Conservation (phyloP, 371 early-diverging fungal genomes). For the Mortierella sp. region DNA sequence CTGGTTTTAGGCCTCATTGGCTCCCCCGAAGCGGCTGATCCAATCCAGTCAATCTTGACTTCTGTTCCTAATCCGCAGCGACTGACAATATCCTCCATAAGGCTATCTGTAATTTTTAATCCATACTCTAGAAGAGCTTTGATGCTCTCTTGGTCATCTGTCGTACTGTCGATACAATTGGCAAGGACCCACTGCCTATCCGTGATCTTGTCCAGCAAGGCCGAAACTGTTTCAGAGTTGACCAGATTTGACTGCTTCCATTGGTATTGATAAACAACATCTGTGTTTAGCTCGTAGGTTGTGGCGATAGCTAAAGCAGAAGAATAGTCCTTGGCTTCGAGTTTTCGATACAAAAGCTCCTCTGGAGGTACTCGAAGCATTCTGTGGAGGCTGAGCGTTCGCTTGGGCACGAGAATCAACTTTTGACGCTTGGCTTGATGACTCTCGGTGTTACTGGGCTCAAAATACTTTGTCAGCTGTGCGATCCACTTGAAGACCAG, state of each 20-base stretch:
- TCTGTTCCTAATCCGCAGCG: conserved; percentile 42
- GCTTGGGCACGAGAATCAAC: conserved; percentile 52
- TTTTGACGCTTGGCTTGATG: conserved; percentile 39
- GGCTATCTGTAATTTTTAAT: conserved; percentile 59
- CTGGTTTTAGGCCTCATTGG: conserved; percentile 17
- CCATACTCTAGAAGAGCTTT: conserved; percentile 68
- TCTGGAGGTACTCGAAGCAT: conserved; percentile 57
- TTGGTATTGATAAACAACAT: conserved; percentile 73
- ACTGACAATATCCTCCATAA: conserved; percentile 61
- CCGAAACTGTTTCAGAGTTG: conserved; percentile 59
- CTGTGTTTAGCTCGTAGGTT: conserved; percentile 67
- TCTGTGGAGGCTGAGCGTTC: conserved; percentile 53
- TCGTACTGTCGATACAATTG: conserved; percentile 55
- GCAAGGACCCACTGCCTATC: conserved; percentile 77
- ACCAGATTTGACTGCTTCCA: conserved; percentile 62
- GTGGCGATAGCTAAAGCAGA: conserved; percentile 74
- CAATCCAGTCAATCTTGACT: conserved; percentile 38
- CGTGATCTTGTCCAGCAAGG: conserved; percentile 65
- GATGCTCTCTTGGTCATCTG: conserved; percentile 58
- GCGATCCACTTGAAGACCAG: conserved; percentile 51
- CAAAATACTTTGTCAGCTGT: conserved; percentile 39
- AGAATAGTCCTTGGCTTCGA: conserved; percentile 65
- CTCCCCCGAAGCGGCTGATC: conserved; percentile 41
- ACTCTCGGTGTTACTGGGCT: conserved; percentile 11
- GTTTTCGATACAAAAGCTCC: conserved; percentile 59